Percentiles rank a stretch among this genome's conserved stretches.
These are phyloP conservation scores for Leishmania amazonensis DNA, from an alignment of 208 protist species.

Conservation along the genomic window DNA sequence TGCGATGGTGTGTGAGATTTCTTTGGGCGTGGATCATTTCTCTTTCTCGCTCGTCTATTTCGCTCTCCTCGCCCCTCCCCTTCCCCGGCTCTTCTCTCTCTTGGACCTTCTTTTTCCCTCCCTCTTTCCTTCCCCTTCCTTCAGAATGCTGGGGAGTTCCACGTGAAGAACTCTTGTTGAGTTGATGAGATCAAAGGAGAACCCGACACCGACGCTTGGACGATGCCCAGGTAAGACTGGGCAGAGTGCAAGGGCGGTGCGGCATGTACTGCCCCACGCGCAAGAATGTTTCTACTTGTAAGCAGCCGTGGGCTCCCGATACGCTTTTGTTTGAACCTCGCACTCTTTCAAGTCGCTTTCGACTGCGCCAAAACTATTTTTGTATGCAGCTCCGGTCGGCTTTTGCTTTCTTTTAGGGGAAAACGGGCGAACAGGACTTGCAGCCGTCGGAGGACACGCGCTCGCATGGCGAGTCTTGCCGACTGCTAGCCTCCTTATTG, in stretches of 20 bases:
- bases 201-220: background rate
- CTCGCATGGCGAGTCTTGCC: background rate
- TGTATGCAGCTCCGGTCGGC: background rate
- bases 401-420: background rate
- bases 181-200: background rate
- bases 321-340: background rate
- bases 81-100: slow-evolving; percentile 12
- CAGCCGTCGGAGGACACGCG: background rate
- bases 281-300: background rate
- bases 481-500: background rate
- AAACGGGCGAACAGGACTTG: background rate
- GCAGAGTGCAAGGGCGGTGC: background rate
- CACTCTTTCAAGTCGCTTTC: background rate
- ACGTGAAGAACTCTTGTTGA: slow-evolving; percentile 1
- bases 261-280: background rate
- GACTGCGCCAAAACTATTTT: background rate
- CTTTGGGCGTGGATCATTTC: background rate
- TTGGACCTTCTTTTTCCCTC: background rate
- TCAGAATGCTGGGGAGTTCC: slow-evolving; percentile 17
- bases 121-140: background rate
- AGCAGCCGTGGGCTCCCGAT: background rate
- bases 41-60: slow-evolving; percentile 6
- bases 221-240: background rate
- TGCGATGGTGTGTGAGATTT: background rate
- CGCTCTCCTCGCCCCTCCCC: background rate